These are phyloP conservation scores for Patellifolia procumbens DNA, from an alignment of 179 eudicot species.

Conservation along the genomic window DNA sequence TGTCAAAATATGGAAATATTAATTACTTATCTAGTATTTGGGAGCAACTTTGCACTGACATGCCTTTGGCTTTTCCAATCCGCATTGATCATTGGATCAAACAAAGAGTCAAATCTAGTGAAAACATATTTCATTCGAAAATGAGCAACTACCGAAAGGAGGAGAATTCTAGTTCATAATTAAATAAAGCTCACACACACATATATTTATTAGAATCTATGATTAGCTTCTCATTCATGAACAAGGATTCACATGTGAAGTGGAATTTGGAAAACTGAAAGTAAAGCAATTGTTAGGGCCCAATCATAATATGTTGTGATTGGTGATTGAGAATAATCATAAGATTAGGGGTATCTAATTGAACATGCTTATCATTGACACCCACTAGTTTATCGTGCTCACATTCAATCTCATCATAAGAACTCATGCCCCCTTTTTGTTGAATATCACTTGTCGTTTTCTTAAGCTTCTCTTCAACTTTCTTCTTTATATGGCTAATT, in stretches of 20 bases:
- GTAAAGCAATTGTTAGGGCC: conserved; percentile 12
- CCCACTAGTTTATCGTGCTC: conserved; percentile 26
- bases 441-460: conserved; percentile 11
- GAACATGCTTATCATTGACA: conserved; percentile 38
- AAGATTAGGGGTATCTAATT: conserved; percentile 25
- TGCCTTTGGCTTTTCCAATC: conserved; percentile 7
- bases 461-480: not conserved
- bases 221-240: conserved; percentile 32
- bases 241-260: conserved; percentile 33
- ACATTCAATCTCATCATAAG: conserved; percentile 18
- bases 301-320: conserved; percentile 19
- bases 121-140: conserved; percentile 8
- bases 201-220: conserved; percentile 19
- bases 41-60: not conserved
- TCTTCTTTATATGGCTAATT: not conserved
- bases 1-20: no score
- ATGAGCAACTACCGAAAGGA: conserved; percentile 8
- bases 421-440: not conserved
- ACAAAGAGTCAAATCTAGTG: conserved; percentile 19
- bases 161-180: not conserved
- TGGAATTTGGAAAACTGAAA: conserved; percentile 20
- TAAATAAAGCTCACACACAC: not conserved
- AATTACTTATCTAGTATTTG: not conserved
- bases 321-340: conserved; percentile 36
- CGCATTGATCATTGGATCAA: conserved; percentile 26